Percentiles rank a stretch among this genome's conserved stretches.
These are phyloP conservation scores for Calonectria honghensis DNA, from an alignment of 2,329 filamentous ascomycete genomes.

Conservation along the genomic window DNA sequence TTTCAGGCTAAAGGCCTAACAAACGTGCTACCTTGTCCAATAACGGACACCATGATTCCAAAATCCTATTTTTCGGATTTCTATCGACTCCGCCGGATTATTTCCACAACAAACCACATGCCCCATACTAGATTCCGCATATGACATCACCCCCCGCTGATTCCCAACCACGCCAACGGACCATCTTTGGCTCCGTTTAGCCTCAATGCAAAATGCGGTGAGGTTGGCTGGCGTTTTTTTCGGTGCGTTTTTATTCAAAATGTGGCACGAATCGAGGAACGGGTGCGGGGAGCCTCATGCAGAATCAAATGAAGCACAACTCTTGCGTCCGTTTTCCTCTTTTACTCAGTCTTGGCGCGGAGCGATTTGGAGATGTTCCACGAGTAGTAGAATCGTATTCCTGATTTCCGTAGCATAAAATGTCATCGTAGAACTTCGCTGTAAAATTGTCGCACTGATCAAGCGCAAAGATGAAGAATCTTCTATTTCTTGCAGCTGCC, in stretches of 20 bases:
- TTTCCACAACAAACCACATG: not conserved
- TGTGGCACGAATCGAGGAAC: constrained; percentile 5
- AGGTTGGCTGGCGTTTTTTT: not conserved
- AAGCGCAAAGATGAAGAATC: not conserved
- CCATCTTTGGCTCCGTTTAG: not conserved
- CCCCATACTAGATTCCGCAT: no score
- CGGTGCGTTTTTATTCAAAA: not conserved
- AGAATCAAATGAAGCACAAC: not conserved
- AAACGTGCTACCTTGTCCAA: not conserved
- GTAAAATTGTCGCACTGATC: not conserved
- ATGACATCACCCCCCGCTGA: not conserved
- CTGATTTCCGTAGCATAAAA: not conserved
- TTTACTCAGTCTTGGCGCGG: constrained; percentile 5
- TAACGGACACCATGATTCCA: constrained; percentile 18
- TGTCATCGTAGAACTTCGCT: not conserved
- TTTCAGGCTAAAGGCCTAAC: constrained; percentile 2
- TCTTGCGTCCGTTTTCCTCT: not conserved
- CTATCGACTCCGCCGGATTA: not conserved
- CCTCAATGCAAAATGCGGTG: not conserved
- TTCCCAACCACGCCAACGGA: not conserved
- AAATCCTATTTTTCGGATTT: not conserved
- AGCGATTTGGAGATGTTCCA: not conserved
- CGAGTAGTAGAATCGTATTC: not conserved
- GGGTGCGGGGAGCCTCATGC: not conserved
- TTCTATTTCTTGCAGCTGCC: not conserved